Evolutionary conservation across 176 grass and related monocot species (phyloP).

Genomic region (Themeda triandra): DNA sequence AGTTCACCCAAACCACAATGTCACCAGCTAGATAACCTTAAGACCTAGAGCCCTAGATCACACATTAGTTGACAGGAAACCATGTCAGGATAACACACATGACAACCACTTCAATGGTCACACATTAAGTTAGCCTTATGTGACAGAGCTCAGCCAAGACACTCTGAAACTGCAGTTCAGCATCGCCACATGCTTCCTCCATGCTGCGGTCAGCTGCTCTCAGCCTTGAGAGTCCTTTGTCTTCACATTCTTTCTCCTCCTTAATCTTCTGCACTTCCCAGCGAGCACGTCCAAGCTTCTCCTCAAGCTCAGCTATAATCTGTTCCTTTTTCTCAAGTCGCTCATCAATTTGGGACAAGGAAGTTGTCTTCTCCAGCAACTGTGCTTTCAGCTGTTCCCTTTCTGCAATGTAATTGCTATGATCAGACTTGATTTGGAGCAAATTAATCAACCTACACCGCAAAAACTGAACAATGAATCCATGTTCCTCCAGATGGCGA

Average conservation of each 20-base stretch:
- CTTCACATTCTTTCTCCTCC: slow-evolving; percentile 3
- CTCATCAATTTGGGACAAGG: neutral
- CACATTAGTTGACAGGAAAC: neutral
- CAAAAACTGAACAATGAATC: slow-evolving; percentile 44
- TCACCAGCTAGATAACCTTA: neutral
- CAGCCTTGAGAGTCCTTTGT: slow-evolving; percentile 23
- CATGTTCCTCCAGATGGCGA: slow-evolving; percentile 33
- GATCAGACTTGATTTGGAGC: slow-evolving; percentile 32
- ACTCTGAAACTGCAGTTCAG: slow-evolving; percentile 20
- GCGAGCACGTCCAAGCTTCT: slow-evolving; percentile 22
- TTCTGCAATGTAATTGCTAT: neutral
- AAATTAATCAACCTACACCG: slow-evolving; percentile 13
- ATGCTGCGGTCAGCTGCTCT: neutral
- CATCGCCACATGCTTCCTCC: slow-evolving; percentile 11
- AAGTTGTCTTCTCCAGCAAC: slow-evolving; percentile 16
- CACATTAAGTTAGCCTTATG: neutral
- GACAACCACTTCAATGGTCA: neutral
- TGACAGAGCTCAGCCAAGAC: neutral
- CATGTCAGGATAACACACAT: neutral
- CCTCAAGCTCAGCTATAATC: slow-evolving; percentile 31
- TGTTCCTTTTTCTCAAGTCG: slow-evolving; percentile 24
- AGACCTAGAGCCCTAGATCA: neutral
- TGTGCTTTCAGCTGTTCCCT: slow-evolving; percentile 26
- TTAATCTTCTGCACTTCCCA: neutral
- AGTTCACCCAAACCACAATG: neutral